phyloP scores from a whole-genome alignment of 2,329 filamentous ascomycete species.

The Neoscytalidium dimidiatum region DNA sequence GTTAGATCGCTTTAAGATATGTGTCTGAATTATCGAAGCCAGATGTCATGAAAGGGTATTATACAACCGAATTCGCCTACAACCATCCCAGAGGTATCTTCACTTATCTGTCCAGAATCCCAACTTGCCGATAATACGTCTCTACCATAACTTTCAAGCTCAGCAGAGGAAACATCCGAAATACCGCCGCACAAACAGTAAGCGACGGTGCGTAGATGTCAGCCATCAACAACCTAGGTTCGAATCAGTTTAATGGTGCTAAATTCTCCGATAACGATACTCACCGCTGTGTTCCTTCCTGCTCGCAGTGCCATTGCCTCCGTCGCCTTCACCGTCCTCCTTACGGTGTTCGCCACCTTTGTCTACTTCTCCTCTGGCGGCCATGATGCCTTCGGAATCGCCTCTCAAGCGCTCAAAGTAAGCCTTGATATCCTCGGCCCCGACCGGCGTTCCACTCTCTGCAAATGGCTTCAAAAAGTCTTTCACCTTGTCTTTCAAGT shows the following conservation, averaged over 20 bases:
- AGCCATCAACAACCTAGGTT: not conserved
- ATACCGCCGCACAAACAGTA: not conserved
- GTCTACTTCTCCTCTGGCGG: slow-evolving; percentile 32
- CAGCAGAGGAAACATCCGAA: not conserved
- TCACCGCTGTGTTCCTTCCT: slow-evolving; percentile 17
- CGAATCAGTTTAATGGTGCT: not conserved
- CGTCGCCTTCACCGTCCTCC: slow-evolving; percentile 30
- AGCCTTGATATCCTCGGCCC: slow-evolving; percentile 92
- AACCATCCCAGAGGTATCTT: not conserved
- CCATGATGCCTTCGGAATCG: slow-evolving; percentile 70
- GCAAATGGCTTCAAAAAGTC: slow-evolving; percentile 92
- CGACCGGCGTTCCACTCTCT: slow-evolving; percentile 82
- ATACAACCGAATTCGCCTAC: not conserved
- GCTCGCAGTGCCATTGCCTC: slow-evolving; percentile 16
- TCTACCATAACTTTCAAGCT: not conserved
- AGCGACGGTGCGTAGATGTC: not conserved
- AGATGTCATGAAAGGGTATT: not conserved
- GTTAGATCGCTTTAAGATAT: too few species aligned
- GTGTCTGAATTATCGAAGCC: not conserved
- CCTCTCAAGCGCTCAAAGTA: slow-evolving; percentile 95
- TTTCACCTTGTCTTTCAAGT: slow-evolving; percentile 94
- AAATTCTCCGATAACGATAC: not conserved
- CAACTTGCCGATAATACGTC: not conserved
- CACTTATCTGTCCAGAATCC: not conserved
- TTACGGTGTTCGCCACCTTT: slow-evolving; percentile 31